Evolutionary conservation across 306 rosid genomes (phyloP).

Genomic region (Prunus padus): DNA sequence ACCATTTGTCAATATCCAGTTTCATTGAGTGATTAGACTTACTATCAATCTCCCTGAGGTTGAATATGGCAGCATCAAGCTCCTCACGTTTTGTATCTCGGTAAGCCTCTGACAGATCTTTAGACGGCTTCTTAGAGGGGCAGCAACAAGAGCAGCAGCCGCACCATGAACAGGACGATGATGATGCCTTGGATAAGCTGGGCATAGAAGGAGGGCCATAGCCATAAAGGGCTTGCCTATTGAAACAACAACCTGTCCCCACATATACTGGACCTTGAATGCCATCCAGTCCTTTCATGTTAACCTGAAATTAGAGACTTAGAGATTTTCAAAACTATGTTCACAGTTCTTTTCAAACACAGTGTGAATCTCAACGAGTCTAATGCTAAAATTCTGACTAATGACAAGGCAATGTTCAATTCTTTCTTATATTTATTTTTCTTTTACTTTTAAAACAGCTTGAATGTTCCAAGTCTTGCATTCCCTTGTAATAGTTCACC

Average conservation of each 20-base stretch:
- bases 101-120: conserved; percentile 69
- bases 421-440: no score
- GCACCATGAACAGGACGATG: conserved; percentile 66
- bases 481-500: no score
- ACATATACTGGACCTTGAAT: conserved; percentile 98
- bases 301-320: conserved; percentile 60
- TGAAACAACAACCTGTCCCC: conserved; percentile 92
- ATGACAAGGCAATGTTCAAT: no score
- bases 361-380: no score
- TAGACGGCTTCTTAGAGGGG: conserved; percentile 69
- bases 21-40: conserved; percentile 28
- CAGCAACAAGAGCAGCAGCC: conserved; percentile 80
- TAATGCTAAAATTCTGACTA: no score
- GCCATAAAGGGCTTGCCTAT: conserved; percentile 97
- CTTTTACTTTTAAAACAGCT: no score
- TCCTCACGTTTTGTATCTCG: conserved; percentile 85
- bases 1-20: conserved; percentile 9
- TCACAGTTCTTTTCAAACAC: conserved; percentile 6
- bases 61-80: conserved; percentile 96
- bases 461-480: no score
- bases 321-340: conserved; percentile 6
- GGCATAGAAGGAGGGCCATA: conserved; percentile 93
- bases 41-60: conserved; percentile 92
- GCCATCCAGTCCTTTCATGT: conserved; percentile 99
- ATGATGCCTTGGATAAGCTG: conserved; percentile 55